A percentile compares a stretch with the other conserved stretches of the same genome.
phyloP scores from a whole-genome alignment of 2,329 filamentous ascomycete species.

The Magnaporthales sp. region DNA sequence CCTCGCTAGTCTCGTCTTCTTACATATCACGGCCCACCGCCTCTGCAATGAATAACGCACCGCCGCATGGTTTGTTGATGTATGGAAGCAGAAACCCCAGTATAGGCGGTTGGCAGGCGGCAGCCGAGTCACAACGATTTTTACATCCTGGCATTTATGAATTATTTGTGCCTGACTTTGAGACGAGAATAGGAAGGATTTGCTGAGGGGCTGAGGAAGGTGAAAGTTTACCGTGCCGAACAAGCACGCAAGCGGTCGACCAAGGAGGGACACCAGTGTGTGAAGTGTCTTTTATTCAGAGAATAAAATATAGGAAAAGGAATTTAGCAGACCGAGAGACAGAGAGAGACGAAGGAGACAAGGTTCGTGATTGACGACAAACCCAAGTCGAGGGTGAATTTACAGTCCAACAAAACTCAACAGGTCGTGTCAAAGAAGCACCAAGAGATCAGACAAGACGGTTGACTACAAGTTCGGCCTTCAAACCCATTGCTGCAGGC shows the following conservation, averaged over 20 bases:
- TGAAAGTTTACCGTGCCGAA: background rate
- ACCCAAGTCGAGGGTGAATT: background rate
- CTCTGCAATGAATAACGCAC: constrained; percentile 1
- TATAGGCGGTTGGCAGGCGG: constrained; percentile 1
- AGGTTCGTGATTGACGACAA: background rate
- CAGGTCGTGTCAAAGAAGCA: background rate
- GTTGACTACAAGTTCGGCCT: background rate
- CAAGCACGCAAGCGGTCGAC: background rate
- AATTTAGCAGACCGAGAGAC: background rate
- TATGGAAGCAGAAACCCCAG: background rate
- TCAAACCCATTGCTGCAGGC: background rate
- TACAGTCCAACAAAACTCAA: background rate
- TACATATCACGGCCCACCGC: background rate
- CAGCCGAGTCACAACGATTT: background rate
- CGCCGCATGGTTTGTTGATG: background rate
- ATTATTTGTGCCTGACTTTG: background rate
- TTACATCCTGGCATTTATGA: background rate
- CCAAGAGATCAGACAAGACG: constrained; percentile 1
- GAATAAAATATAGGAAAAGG: background rate
- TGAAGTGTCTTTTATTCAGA: no score
- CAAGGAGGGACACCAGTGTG: background rate
- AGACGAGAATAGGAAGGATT: background rate
- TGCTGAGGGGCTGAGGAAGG: background rate
- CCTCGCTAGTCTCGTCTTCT: background rate
- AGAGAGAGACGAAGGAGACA: background rate